Evolutionary conservation across 2,329 filamentous ascomycete species (phyloP).

Genomic region (Ascocoryne sarcoides): DNA sequence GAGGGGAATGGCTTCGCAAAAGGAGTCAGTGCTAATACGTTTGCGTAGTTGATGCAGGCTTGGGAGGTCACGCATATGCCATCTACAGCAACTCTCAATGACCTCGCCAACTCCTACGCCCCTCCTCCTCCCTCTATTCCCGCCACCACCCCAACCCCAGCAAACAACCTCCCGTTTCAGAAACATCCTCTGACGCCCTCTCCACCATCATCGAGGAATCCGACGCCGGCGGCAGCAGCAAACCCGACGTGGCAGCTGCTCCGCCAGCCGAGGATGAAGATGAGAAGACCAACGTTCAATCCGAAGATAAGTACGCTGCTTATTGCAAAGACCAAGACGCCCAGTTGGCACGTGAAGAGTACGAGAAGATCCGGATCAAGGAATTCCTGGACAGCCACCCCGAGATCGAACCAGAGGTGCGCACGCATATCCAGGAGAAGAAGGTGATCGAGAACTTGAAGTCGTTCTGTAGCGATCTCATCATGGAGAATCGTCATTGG

Average conservation of each 20-base stretch:
- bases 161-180: no score
- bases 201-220: background rate
- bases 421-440: background rate
- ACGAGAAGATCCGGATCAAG: no score
- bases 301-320: background rate
- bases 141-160: no score
- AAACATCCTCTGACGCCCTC: background rate
- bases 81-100: no score
- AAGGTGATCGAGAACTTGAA: background rate
- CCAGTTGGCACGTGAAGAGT: background rate
- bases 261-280: background rate
- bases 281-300: background rate
- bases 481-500: background rate
- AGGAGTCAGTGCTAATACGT: no score
- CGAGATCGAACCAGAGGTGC: background rate
- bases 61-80: no score
- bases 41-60: no score
- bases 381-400: background rate
- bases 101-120: no score
- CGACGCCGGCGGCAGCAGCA: background rate
- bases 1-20: no score
- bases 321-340: background rate
- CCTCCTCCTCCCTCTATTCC: no score
- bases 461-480: background rate
- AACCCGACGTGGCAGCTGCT: background rate